These are phyloP conservation scores for Aspergillus oerlinghausenensis DNA, from an alignment of 2,329 filamentous ascomycete genomes.

Conservation along the genomic window DNA sequence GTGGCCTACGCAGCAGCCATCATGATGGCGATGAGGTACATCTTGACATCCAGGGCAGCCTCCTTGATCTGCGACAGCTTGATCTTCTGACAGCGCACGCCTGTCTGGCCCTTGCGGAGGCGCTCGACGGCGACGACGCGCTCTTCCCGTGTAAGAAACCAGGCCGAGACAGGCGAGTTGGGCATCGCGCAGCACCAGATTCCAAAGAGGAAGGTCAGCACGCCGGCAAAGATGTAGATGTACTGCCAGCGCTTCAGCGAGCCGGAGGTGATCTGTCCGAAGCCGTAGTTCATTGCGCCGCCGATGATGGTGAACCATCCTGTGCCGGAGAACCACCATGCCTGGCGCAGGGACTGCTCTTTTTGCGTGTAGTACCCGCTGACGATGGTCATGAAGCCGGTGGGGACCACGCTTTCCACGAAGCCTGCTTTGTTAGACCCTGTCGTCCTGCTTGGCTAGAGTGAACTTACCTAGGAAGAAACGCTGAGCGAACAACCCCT, in stretches of 20 bases:
- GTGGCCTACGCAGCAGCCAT: conserved; percentile 62
- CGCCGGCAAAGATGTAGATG: conserved; percentile 63
- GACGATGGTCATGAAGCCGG: conserved; percentile 62
- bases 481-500: conserved; percentile 62
- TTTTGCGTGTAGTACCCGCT: conserved; percentile 60
- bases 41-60: conserved; percentile 55
- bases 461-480: conserved; percentile 50
- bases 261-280: conserved; percentile 57
- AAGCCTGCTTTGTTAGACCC: conserved; percentile 36
- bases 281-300: conserved; percentile 62
- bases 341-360: conserved; percentile 62
- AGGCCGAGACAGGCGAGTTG: conserved; percentile 61
- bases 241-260: conserved; percentile 62
- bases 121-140: conserved; percentile 61
- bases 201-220: conserved; percentile 61
- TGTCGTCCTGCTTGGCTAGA: too few relatives aligned
- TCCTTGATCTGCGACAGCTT: conserved; percentile 58
- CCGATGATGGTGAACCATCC: conserved; percentile 60
- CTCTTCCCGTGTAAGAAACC: conserved; percentile 63
- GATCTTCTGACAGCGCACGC: conserved; percentile 57
- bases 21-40: conserved; percentile 62
- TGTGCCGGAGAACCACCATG: conserved; percentile 61
- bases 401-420: conserved; percentile 61
- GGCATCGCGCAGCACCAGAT: conserved; percentile 62
- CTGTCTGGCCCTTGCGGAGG: conserved; percentile 58